Conservation (phyloP, 306 rosid species). For the Coriaria nepalensis region DNA sequence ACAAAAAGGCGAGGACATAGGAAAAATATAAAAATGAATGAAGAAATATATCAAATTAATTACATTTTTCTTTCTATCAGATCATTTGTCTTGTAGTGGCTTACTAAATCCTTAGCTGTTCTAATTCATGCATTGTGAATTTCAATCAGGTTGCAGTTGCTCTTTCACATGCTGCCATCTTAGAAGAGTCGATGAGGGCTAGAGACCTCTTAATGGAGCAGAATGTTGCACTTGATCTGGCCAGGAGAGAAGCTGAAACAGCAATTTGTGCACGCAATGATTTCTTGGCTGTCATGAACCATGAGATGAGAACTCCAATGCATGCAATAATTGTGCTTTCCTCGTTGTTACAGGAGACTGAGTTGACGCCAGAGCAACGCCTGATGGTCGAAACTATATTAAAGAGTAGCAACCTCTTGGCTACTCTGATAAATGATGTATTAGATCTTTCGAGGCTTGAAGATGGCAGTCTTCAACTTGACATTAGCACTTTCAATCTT, state of each 20-base stretch:
- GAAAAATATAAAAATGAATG: too few relatives aligned
- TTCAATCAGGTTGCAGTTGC: constrained; percentile 85
- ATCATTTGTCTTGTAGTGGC: not conserved
- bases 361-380: constrained; percentile 84
- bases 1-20: too few relatives aligned
- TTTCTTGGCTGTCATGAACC: constrained; percentile 97
- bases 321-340: constrained; percentile 97
- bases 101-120: not conserved
- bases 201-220: constrained; percentile 91
- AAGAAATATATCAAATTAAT: not conserved
- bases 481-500: constrained; percentile 56
- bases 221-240: constrained; percentile 89
- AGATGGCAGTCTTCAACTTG: constrained; percentile 94
- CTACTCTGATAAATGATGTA: constrained; percentile 84
- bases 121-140: not conserved
- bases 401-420: constrained; percentile 86
- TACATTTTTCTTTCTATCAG: not conserved
- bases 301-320: constrained; percentile 99
- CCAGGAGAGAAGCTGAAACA: constrained; percentile 98
- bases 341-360: constrained; percentile 88
- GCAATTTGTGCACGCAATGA: constrained; percentile 98
- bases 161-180: constrained; percentile 95
- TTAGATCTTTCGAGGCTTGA: constrained; percentile 95
- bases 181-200: constrained; percentile 98
- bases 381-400: constrained; percentile 87